Percentiles rank a stretch among this genome's conserved stretches.
These are phyloP conservation scores for Colletotrichum horii DNA, from an alignment of 2,329 filamentous ascomycete genomes.

Conservation along the genomic window DNA sequence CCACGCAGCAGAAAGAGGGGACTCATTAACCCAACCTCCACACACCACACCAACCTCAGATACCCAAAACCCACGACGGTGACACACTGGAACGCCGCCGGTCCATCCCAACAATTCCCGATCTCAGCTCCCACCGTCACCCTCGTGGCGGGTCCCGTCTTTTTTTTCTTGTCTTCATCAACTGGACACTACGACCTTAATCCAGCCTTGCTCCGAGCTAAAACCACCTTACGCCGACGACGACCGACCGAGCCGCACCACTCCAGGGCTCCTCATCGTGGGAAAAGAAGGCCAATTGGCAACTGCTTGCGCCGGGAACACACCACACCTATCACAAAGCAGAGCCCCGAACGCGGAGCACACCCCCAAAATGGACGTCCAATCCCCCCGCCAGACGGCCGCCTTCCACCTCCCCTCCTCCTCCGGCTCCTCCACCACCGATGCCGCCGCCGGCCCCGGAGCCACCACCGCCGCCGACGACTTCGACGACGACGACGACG, in stretches of 20 bases:
- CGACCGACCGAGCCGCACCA: slow-evolving; percentile 9
- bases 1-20: background rate
- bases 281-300: background rate
- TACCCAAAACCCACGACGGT: background rate
- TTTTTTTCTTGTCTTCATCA: background rate
- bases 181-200: background rate
- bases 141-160: background rate
- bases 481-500: slow-evolving; percentile 55
- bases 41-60: background rate
- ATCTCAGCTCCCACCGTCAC: background rate
- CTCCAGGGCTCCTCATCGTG: background rate
- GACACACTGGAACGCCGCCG: background rate
- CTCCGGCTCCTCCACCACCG: slow-evolving; percentile 38
- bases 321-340: background rate
- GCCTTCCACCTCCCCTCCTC: slow-evolving; percentile 48
- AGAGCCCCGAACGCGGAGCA: background rate
- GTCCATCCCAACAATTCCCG: background rate
- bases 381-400: slow-evolving; percentile 14
- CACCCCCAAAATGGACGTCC: slow-evolving; percentile 30
- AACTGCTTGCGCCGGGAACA: slow-evolving; percentile 23
- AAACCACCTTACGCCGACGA: slow-evolving; percentile 2
- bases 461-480: slow-evolving; percentile 39
- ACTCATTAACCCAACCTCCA: background rate
- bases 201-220: slow-evolving; percentile 8
- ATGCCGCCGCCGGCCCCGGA: slow-evolving; percentile 43